Base-by-base conservation (phyloP, 75 land plant genomes). In the Pseudotsuga menziesii region DNA sequence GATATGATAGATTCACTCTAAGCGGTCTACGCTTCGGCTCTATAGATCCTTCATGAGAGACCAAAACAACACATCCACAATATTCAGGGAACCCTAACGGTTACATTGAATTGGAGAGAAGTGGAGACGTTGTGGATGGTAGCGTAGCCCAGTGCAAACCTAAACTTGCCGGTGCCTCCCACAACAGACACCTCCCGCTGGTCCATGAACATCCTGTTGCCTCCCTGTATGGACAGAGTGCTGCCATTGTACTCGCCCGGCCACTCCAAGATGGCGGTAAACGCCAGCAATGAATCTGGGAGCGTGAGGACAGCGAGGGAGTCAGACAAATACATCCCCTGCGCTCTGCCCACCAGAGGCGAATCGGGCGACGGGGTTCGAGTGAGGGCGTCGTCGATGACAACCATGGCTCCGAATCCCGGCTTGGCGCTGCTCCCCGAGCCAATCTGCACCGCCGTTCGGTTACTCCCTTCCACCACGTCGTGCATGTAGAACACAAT, bases 131-230 rank as follows among this genome's bases (percentile, higher is more conserved):
- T 48, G 12, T 1, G 54, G 9, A 48, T 12, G 61, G 61, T 60
- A n/a, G 79, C 89, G 52, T 78, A 89, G 4, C 89, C 91, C 29
- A 76, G 73, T 0, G 84, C 89, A 22, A 84, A 82, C 14, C 89
- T 62, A 60, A 87, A 89, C 14, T 22, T n/a, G 13, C 86, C 89
- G 3, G 91, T 88, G 20, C 91, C 91, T 17, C 88, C 87, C 35
- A 88, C 86, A 11, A 89, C 78, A 4, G 78, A n/a, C 8, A 88
- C 22, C 78, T 89, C 90, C 26, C 91, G 66, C 19, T 71, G 14
- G 44, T 19, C 29, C 69, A 78, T 25, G n/a, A 59, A 73, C 55
- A 67, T 57, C 27, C 72, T 63, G 55, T 76, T 74, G 26, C 72
- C 57, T 14, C 90, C 91, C 39, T 84, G 87, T 13, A 89, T 57